Evolutionary conservation across 2,329 filamentous ascomycete species (phyloP).

Genomic region (Tolypocladium album): DNA sequence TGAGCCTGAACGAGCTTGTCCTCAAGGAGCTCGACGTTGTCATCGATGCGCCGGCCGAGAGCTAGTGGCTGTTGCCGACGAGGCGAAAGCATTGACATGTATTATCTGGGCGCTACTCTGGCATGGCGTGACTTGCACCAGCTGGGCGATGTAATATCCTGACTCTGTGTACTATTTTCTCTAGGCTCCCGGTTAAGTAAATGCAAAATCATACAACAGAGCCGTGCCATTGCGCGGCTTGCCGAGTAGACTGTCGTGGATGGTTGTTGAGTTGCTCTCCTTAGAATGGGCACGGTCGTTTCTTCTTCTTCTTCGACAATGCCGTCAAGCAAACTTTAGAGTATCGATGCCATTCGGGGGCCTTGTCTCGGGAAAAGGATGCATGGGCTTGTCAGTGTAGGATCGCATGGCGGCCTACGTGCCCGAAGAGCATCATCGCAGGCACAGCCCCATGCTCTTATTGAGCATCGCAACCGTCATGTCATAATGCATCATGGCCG

Average conservation of each 20-base stretch:
- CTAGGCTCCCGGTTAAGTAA: not conserved
- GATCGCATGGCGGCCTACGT: not conserved
- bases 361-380: not conserved
- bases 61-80: constrained; percentile 7
- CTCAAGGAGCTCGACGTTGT: constrained; percentile 65
- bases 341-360: not conserved
- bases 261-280: not conserved
- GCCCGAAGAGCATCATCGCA: constrained; percentile 28
- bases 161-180: not conserved
- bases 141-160: not conserved
- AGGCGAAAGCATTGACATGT: not conserved
- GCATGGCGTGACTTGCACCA: not conserved
- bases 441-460: constrained; percentile 57
- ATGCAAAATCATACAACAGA: not conserved
- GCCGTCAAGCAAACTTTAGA: not conserved
- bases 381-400: not conserved
- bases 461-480: constrained; percentile 65
- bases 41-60: constrained; percentile 24
- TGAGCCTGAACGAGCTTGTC: constrained; percentile 61
- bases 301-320: not conserved
- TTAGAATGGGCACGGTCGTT: not conserved
- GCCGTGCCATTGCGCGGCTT: not conserved
- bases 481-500: constrained; percentile 51
- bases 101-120: not conserved
- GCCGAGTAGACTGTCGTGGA: not conserved